Base-by-base conservation (phyloP, 2,329 filamentous ascomycete species). In the Hymenoscyphus linearis region DNA sequence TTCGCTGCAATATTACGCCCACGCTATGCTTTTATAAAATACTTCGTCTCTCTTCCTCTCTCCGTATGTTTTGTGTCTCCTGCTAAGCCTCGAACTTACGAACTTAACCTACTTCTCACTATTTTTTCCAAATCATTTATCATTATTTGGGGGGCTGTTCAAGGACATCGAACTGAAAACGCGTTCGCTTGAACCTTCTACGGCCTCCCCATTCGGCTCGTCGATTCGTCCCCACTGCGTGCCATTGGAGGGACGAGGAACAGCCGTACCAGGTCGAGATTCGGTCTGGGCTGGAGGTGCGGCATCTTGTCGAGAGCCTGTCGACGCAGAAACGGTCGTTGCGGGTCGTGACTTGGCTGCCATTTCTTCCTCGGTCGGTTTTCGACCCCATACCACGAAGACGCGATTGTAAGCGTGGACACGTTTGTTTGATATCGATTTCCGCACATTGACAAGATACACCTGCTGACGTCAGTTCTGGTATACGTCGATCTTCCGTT, bases 341-440 rank as follows among this genome's bases (percentile, higher is more conserved):
- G 16, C 37, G 12, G 18, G 44, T 50, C 9, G 10, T 10, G 44
- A 50, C 40, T 47, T 31, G 26, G 50, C 50, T 12, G 52, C 57
- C 3, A 59, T 40, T 34, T 59, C 57, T 16, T 22, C 27, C 13
- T 54, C 57, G 57, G 25, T 18, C 3, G 69, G 69, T 57, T 70
- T 71, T 4, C 70, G 58, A 4, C 70, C 70, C 64, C 66, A 71
- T 0, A 72, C 70, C 9, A 72, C 69, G 52, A 65, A 67, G 12
- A 71, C 57, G 34, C 66, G 68, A 31, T 70, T 64, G 59, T 72
- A 72, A 2, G 67, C 67, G 55, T 72, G 70, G 5, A 72, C 62
- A 16, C 60, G 58, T 40, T 60, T 67, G 57, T 72, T 67, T 2
- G 60, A 60, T 14, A 72, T 65, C 5, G 66, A 57, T 59, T 68